Evolutionary conservation across 2,329 filamentous ascomycete species (phyloP), one percentile per base, ranked within the genome.

Genomic region (Leptographium procerum): DNA sequence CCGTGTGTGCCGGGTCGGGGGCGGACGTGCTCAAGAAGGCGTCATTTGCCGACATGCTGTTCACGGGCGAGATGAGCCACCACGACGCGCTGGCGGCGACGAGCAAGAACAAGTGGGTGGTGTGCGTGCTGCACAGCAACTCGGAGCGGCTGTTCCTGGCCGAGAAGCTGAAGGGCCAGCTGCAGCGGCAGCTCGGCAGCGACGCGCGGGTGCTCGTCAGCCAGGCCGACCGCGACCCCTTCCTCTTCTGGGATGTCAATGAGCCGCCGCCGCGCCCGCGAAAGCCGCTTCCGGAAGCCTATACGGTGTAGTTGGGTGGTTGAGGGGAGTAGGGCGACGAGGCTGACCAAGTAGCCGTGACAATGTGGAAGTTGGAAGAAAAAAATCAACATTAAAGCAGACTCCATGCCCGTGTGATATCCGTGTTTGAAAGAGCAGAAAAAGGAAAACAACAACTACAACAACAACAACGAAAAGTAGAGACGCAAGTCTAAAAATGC

Each of bases 11-110:
- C 0, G 94, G 94, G 1, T 94, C 88, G 8, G 94, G 94, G 0
- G 87, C 85, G 1, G 83, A 86, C 45, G 79, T 97, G 24, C 81
- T 96, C 60, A 83, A 84, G 62, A 79, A 80, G 47, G 75, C 85
- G 3, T 75, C 82, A 48, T 89, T 91, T 0, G 90, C 96, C 67
- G 13, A 58, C 29, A 71, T 97, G 45, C 73, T 95, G 4, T 88
- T 99, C 65, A 97, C 90, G 0, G 94, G 94, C 1, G 94, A 99
- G 74, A 82, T 97, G 77, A 88, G 84, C 66, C 94, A 99, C 69
- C 94, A 99, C 69, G 90, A 94, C 63, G 91, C 92, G 3, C 79
- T 99, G 59, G 83, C 88, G 45, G 89, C 91, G 1, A 89, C 88
- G 31, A 91, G 96, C 75, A 82, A 85, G 60, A 91, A 91, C 1